A percentile compares a stretch with the other conserved stretches of the same genome.
Evolutionary conservation across 139 green algal genomes (phyloP).

Genomic region (Closterium sp.): DNA sequence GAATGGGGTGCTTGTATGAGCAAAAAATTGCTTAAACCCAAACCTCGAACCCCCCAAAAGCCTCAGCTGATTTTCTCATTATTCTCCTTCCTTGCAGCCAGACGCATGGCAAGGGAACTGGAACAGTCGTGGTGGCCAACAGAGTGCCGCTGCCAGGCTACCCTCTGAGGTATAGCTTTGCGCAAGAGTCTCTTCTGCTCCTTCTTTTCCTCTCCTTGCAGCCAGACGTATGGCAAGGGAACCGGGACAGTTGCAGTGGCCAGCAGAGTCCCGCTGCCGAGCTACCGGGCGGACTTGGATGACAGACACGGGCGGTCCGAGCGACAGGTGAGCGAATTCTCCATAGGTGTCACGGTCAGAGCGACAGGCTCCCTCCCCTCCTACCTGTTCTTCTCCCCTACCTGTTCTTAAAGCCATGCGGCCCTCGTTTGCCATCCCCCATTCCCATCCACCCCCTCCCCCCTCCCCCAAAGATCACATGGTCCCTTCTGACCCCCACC

Average conservation of each 20-base stretch:
- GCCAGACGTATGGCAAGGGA: constrained; percentile 54
- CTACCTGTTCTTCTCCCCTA: not conserved
- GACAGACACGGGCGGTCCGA: constrained; percentile 19
- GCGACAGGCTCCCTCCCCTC: not conserved
- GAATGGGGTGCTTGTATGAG: not conserved
- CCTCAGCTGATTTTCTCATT: too few species aligned
- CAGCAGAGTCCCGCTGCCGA: constrained; percentile 53
- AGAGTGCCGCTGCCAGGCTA: constrained; percentile 56
- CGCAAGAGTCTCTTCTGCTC: too few species aligned
- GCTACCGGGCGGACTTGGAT: constrained; percentile 57
- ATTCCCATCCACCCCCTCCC: not conserved
- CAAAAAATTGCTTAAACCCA: too few species aligned
- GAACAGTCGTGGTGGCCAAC: constrained; percentile 49
- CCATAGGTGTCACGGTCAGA: too few species aligned
- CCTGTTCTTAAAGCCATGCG: too few species aligned
- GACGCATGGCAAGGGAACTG: constrained; percentile 51
- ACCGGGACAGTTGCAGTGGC: constrained; percentile 42
- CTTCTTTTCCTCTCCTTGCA: constrained; percentile 62
- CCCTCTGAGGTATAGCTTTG: too few species aligned
- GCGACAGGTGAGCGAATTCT: not conserved
- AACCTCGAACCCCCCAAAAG: constrained; percentile 39
- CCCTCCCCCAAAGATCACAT: not conserved
- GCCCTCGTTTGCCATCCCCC: too few species aligned
- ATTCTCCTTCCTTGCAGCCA: constrained; percentile 58
- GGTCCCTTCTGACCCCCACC: not conserved